Conservation (phyloP, 2,329 filamentous ascomycete species). For the Annulohypoxylon truncatum region DNA sequence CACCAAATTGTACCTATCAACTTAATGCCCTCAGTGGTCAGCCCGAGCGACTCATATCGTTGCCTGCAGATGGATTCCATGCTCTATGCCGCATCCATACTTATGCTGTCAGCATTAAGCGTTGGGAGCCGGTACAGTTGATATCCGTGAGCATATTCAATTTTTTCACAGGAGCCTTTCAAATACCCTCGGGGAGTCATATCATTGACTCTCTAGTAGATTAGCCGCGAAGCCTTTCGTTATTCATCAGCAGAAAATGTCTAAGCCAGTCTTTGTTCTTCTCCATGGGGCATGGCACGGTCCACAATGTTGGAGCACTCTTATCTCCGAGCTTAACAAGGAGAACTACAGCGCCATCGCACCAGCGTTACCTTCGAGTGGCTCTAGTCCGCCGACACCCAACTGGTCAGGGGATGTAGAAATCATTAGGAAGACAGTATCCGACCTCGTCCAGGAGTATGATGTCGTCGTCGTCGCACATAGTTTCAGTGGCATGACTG, state of each 20-base stretch:
- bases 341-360: slow-evolving; percentile 33
- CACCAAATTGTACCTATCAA: not conserved
- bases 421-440: slow-evolving; percentile 33
- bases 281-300: slow-evolving; percentile 45
- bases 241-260: slow-evolving; percentile 28
- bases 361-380: slow-evolving; percentile 40
- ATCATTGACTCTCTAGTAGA: not conserved
- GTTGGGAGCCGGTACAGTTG: not conserved
- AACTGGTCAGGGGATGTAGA: slow-evolving; percentile 40
- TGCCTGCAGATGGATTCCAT: slow-evolving; percentile 16
- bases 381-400: slow-evolving; percentile 32
- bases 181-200: slow-evolving; percentile 9
- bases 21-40: not conserved
- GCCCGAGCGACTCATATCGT: not conserved
- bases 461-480: slow-evolving; percentile 43
- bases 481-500: slow-evolving; percentile 45
- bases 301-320: slow-evolving; percentile 35
- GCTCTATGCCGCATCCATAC: not conserved
- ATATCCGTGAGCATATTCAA: not conserved
- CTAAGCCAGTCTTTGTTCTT: slow-evolving; percentile 40
- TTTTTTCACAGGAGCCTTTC: not conserved
- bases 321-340: slow-evolving; percentile 32
- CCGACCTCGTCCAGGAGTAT: slow-evolving; percentile 25
- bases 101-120: not conserved
- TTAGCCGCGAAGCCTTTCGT: not conserved